These are phyloP conservation scores for Microcyclosporella mali DNA, from an alignment of 2,329 filamentous ascomycete species.

Conservation along the genomic window DNA sequence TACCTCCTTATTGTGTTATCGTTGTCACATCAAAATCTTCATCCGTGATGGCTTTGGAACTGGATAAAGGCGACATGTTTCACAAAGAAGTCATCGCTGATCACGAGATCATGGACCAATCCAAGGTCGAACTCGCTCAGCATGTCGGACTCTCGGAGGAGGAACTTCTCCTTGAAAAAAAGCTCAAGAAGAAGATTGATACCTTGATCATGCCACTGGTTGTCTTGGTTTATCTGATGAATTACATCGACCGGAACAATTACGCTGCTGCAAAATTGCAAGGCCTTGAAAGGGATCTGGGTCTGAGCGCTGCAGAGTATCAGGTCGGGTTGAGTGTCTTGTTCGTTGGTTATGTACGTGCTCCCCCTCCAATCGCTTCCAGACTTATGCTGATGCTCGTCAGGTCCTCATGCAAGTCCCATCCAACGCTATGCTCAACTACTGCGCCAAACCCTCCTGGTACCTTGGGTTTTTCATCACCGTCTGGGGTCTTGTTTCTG, in stretches of 20 bases:
- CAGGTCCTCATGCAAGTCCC: slow-evolving; percentile 39
- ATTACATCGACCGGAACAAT: slow-evolving; percentile 44
- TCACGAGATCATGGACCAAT: slow-evolving; percentile 19
- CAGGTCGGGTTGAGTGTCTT: slow-evolving; percentile 55
- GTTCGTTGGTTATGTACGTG: slow-evolving; percentile 53
- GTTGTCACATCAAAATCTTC: too few species aligned
- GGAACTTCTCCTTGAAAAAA: slow-evolving; percentile 43
- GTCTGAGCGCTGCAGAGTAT: slow-evolving; percentile 54
- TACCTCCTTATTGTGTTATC: too few species aligned
- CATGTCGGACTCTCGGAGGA: slow-evolving; percentile 25
- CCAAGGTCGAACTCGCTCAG: slow-evolving; percentile 18
- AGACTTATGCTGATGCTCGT: neutral
- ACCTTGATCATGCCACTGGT: slow-evolving; percentile 61
- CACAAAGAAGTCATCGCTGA: slow-evolving; percentile 25
- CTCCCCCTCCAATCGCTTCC: neutral
- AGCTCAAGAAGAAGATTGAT: slow-evolving; percentile 66
- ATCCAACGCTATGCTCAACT: slow-evolving; percentile 72
- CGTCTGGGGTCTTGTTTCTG: slow-evolving; percentile 65
- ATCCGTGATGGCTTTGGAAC: slow-evolving; percentile 5
- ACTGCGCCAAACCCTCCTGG: slow-evolving; percentile 56
- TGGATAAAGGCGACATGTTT: slow-evolving; percentile 16
- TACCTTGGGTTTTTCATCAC: slow-evolving; percentile 66
- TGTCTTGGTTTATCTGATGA: slow-evolving; percentile 52
- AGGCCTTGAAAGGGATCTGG: slow-evolving; percentile 57
- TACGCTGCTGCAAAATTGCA: slow-evolving; percentile 61